phyloP scores from a whole-genome alignment of 2,329 filamentous ascomycete genomes.

The Aspergillus ochraceus region DNA sequence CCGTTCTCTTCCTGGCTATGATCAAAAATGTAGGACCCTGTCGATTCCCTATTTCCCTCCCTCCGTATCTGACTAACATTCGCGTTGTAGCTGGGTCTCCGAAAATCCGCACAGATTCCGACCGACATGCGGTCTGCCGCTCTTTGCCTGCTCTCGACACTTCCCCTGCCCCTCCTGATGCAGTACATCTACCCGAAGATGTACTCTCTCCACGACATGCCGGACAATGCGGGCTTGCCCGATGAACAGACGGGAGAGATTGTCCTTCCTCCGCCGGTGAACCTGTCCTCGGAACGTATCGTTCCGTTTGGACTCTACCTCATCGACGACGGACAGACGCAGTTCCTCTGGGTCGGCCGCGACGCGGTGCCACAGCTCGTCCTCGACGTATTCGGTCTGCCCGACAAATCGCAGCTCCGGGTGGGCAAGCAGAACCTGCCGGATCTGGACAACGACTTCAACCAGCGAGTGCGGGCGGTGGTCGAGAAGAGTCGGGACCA shows the following conservation, averaged over 20 bases:
- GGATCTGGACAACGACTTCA: slow-evolving; percentile 92
- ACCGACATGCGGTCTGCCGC: slow-evolving; percentile 92
- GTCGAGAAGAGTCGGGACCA: slow-evolving; percentile 91
- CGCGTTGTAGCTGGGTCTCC: slow-evolving; percentile 63
- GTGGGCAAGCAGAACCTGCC: slow-evolving; percentile 88
- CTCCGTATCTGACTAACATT: slow-evolving; percentile 24
- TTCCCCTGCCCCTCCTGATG: slow-evolving; percentile 84
- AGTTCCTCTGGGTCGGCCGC: slow-evolving; percentile 94
- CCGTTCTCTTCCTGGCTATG: slow-evolving; percentile 85
- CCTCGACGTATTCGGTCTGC: slow-evolving; percentile 83
- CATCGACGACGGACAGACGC: slow-evolving; percentile 94
- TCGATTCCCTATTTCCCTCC: neutral
- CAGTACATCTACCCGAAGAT: slow-evolving; percentile 87
- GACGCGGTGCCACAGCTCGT: slow-evolving; percentile 90
- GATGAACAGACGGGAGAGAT: slow-evolving; percentile 87
- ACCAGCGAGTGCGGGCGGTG: slow-evolving; percentile 86
- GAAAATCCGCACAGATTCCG: slow-evolving; percentile 90
- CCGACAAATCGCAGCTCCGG: slow-evolving; percentile 79
- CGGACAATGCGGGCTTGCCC: slow-evolving; percentile 83
- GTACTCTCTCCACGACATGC: slow-evolving; percentile 94
- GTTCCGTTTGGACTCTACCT: slow-evolving; percentile 90
- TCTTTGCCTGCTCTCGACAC: slow-evolving; percentile 87
- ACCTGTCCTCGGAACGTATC: slow-evolving; percentile 84
- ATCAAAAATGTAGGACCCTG: slow-evolving; percentile 82
- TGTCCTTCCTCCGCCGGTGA: slow-evolving; percentile 77